Evolutionary conservation across 805 yeast species (phyloP).

Genomic region (Starmerella gropengiesseri): DNA sequence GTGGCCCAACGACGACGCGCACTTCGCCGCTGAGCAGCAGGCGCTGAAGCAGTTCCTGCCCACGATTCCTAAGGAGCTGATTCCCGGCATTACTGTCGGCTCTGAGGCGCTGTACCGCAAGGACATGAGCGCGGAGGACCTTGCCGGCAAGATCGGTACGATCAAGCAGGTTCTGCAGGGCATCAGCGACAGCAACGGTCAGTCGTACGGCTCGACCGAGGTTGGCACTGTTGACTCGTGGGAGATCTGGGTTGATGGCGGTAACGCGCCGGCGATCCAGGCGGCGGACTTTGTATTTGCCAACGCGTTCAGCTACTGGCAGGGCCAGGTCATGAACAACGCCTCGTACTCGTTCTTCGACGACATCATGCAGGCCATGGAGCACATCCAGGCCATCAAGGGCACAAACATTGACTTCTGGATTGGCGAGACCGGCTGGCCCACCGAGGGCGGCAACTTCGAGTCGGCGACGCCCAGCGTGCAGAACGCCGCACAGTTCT

Average conservation of each 20-base stretch:
- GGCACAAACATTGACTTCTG: conserved; percentile 84
- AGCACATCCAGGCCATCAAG: conserved; percentile 72
- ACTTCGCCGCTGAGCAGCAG: conserved; percentile 58
- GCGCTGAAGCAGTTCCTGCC: conserved; percentile 70
- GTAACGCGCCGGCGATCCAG: conserved; percentile 54
- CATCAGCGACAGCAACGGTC: conserved; percentile 71
- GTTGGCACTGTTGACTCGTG: conserved; percentile 96
- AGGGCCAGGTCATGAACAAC: conserved; percentile 77
- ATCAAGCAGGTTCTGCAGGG: conserved; percentile 48
- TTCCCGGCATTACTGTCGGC: conserved; percentile 77
- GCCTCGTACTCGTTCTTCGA: conserved; percentile 88
- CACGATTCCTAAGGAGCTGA: conserved; percentile 44
- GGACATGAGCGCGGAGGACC: conserved; percentile 63
- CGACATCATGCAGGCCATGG: conserved; percentile 96
- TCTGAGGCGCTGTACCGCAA: conserved; percentile 91
- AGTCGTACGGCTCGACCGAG: conserved; percentile 55
- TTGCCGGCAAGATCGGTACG: conserved; percentile 56
- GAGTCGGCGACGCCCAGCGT: conserved; percentile 58
- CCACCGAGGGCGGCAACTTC: conserved; percentile 69
- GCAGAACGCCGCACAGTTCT: conserved; percentile 64
- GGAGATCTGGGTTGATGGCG: conserved; percentile 81
- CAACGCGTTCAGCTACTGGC: conserved; percentile 98
- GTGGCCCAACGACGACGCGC: conserved; percentile 86
- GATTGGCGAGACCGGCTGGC: conserved; percentile 99
- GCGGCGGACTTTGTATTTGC: conserved; percentile 82